Evolutionary conservation across 805 yeast species (phyloP).

Genomic region (Yamadazyma ubonensis): DNA sequence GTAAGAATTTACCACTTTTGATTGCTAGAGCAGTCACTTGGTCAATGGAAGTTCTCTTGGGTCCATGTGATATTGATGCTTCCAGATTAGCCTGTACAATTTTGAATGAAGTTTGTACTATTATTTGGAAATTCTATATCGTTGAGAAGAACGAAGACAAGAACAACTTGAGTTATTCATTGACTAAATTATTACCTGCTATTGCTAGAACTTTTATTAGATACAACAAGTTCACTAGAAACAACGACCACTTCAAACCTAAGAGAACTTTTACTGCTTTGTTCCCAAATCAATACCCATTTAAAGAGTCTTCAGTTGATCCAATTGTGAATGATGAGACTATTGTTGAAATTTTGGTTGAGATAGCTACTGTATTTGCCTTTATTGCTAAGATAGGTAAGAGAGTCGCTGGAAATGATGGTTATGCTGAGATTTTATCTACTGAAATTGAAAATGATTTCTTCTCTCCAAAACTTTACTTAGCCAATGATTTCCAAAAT

Average conservation of each 20-base stretch:
- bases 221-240: constrained; percentile 50
- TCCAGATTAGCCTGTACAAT: constrained; percentile 63
- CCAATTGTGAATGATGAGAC: constrained; percentile 68
- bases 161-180: constrained; percentile 43
- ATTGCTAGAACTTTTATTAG: constrained; percentile 51
- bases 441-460: constrained; percentile 30
- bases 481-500: constrained; percentile 41
- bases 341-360: constrained; percentile 70
- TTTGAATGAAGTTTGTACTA: constrained; percentile 48
- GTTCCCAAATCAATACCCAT: constrained; percentile 70
- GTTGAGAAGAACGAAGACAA: constrained; percentile 31
- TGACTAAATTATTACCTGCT: constrained; percentile 55
- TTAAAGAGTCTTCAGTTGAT: constrained; percentile 63
- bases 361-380: constrained; percentile 61
- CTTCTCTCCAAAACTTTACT: constrained; percentile 42
- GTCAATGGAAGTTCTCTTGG: constrained; percentile 56
- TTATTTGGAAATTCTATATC: constrained; percentile 33
- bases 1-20: constrained; percentile 34
- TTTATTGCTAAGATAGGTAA: constrained; percentile 53
- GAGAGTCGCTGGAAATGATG: constrained; percentile 39
- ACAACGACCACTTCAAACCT: constrained; percentile 49
- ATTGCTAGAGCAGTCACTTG: constrained; percentile 50
- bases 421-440: constrained; percentile 41
- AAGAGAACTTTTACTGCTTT: constrained; percentile 65
- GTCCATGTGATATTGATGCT: constrained; percentile 55